Conservation (phyloP, 306 rosid species). For the Carpinus fangiana region DNA sequence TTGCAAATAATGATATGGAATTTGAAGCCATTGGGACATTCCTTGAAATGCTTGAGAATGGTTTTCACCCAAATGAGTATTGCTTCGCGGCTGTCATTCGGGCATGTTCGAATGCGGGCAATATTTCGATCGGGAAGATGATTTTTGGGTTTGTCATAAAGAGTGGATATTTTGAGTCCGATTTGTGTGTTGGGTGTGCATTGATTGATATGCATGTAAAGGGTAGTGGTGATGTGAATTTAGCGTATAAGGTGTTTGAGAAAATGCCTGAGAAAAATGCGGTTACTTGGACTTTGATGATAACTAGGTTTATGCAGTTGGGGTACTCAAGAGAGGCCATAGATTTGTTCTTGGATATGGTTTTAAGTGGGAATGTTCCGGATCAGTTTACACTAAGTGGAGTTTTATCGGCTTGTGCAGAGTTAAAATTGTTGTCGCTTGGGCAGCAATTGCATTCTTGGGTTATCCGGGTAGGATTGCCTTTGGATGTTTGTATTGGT, state of each 20-base stretch:
- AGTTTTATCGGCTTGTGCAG: constrained; percentile 45
- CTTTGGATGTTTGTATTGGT: constrained; percentile 49
- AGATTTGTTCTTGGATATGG: constrained; percentile 43
- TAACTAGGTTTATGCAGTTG: constrained; percentile 50
- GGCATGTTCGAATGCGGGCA: constrained; percentile 37
- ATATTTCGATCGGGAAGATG: constrained; percentile 20
- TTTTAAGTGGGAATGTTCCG: constrained; percentile 36
- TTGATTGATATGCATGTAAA: constrained; percentile 55
- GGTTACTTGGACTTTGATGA: constrained; percentile 66
- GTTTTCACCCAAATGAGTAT: constrained; percentile 50
- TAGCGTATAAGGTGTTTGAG: constrained; percentile 53
- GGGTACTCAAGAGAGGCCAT: constrained; percentile 40
- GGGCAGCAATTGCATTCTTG: constrained; percentile 62
- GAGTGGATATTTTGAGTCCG: constrained; percentile 48
- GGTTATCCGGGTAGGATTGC: constrained; percentile 46
- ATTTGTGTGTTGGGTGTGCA: constrained; percentile 67
- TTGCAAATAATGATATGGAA: constrained; percentile 42
- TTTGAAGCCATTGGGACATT: constrained; percentile 39
- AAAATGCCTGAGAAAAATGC: constrained; percentile 51
- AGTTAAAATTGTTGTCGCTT: constrained; percentile 34
- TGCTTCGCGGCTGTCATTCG: constrained; percentile 52
- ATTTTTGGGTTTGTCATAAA: constrained; percentile 47
- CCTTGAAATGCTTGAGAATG: constrained; percentile 41
- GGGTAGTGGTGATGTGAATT: constrained; percentile 40
- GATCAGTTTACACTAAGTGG: constrained; percentile 55